A percentile compares a stretch with the other conserved stretches of the same genome.
Evolutionary conservation across 2,329 filamentous ascomycete genomes (phyloP).

Genomic region (Calonectria henricotiae): DNA sequence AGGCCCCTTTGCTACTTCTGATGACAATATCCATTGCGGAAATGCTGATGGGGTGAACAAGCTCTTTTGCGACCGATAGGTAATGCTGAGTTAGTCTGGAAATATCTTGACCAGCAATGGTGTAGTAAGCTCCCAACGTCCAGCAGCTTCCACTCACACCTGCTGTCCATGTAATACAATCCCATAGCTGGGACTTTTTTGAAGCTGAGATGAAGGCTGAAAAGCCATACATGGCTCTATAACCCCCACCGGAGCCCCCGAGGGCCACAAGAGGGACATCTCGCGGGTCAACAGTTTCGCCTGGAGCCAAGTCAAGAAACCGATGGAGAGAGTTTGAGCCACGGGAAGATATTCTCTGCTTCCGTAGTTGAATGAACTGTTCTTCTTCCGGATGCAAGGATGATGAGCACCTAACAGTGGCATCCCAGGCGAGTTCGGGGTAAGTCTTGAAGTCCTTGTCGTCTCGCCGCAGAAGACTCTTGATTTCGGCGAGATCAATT

Average conservation of each 20-base stretch:
- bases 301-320: constrained; percentile 33
- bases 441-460: constrained; percentile 39
- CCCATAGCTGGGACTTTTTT: constrained; percentile 43
- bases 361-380: constrained; percentile 40
- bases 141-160: constrained; percentile 51
- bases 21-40: constrained; percentile 39
- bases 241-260: constrained; percentile 46
- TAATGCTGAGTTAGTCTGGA: constrained; percentile 42
- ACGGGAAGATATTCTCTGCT: constrained; percentile 36
- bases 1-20: constrained; percentile 43
- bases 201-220: constrained; percentile 40
- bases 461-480: constrained; percentile 35
- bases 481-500: constrained; percentile 41
- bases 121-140: constrained; percentile 49
- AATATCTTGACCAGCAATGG: constrained; percentile 44
- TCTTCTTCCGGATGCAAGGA: constrained; percentile 39
- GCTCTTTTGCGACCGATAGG: constrained; percentile 42
- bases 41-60: constrained; percentile 46
- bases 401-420: constrained; percentile 37
- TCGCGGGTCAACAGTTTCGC: constrained; percentile 37
- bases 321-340: constrained; percentile 38
- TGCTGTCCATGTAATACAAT: constrained; percentile 47
- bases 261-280: constrained; percentile 48
- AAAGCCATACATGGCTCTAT: constrained; percentile 50
- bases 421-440: constrained; percentile 46